Base-by-base conservation (phyloP, 2,329 filamentous ascomycete species). In the Aspergillus eucalypticola region DNA sequence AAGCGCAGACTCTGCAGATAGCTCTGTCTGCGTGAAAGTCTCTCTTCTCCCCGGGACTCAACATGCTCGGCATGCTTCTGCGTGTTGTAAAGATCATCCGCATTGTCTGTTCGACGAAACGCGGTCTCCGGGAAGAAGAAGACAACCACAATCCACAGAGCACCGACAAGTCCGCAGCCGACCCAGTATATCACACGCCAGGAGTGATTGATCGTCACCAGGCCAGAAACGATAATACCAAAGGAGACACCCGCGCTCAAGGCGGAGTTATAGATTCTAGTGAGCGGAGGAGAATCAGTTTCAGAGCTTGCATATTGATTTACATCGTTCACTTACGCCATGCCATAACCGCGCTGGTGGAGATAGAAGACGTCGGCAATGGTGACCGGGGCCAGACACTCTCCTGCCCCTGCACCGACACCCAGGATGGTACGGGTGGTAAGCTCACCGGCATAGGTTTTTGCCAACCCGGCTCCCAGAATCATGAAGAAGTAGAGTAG, bases 351-450 rank as follows among this genome's bases (percentile, higher is more conserved):
- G 51, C 84, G 75, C 66, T 86, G 81, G 61, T 86, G 83, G 15
- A 86, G 71, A 67, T 84, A 86, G 71, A 85, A 86, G 29, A 85
- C 70, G 62, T 86, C 84, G 2, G 82, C 74, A 49, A 85, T 83
- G 1, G 82, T 83, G 7, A 83, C 73, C 0, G 82, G 83, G 1
- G 81, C 75, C 3, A 78, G 60, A 60, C 71, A 75, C 60, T 86
- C 84, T 2, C 80, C 83, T 7, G 83, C 81, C 1, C 83, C 84
- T 0, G 82, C 76, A 1, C 79, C 83, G 42, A 85, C 78, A 3
- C 84, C 84, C 73, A 86, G 76, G 10, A 85, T 59, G 25, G 84
- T 81, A 4, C 83, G 75, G 2, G 78, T 81, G 1, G 76, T 73
- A 2, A 86, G 19, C 38, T 60, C 59, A 19, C 60, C 61, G 4